These are phyloP conservation scores for Globisporangium spinosum DNA, from an alignment of 352 stramenopile species.

Conservation along the genomic window DNA sequence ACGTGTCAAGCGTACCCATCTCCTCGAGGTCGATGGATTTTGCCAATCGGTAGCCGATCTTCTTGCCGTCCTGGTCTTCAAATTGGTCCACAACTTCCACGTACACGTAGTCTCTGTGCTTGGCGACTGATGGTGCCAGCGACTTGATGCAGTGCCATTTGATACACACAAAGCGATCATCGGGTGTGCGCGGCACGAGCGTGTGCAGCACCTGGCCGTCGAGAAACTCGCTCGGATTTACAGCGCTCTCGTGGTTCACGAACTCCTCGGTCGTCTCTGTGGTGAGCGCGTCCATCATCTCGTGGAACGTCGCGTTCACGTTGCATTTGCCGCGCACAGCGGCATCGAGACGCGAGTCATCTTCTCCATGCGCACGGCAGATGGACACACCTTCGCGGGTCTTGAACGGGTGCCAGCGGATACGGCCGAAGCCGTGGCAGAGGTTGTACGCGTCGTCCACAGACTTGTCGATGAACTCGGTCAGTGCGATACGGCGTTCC, in stretches of 20 bases:
- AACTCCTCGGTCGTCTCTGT: constrained; percentile 72
- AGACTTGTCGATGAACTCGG: constrained; percentile 72
- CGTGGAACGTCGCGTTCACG: constrained; percentile 63
- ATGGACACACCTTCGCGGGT: constrained; percentile 66
- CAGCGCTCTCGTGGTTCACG: constrained; percentile 47
- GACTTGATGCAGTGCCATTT: constrained; percentile 83
- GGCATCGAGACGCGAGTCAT: constrained; percentile 59
- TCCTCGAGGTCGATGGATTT: constrained; percentile 76
- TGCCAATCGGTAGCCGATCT: constrained; percentile 64
- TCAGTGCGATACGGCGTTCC: constrained; percentile 30
- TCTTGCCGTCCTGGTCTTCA: constrained; percentile 49
- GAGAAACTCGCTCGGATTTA: constrained; percentile 75
- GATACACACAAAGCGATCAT: constrained; percentile 72
- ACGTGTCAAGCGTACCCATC: constrained; percentile 36
- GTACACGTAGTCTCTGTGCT: constrained; percentile 81
- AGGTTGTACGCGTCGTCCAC: constrained; percentile 82
- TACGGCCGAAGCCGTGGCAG: constrained; percentile 67
- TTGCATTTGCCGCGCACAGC: constrained; percentile 72
- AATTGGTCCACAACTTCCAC: constrained; percentile 83
- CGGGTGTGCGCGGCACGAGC: constrained; percentile 54
- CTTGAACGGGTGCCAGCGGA: constrained; percentile 68
- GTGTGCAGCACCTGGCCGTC: constrained; percentile 76
- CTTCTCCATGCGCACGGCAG: constrained; percentile 56
- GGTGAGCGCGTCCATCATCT: constrained; percentile 76
- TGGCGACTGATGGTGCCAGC: constrained; percentile 65